These are phyloP conservation scores for Balansia obtecta DNA, from an alignment of 2,329 filamentous ascomycete species.

Conservation along the genomic window DNA sequence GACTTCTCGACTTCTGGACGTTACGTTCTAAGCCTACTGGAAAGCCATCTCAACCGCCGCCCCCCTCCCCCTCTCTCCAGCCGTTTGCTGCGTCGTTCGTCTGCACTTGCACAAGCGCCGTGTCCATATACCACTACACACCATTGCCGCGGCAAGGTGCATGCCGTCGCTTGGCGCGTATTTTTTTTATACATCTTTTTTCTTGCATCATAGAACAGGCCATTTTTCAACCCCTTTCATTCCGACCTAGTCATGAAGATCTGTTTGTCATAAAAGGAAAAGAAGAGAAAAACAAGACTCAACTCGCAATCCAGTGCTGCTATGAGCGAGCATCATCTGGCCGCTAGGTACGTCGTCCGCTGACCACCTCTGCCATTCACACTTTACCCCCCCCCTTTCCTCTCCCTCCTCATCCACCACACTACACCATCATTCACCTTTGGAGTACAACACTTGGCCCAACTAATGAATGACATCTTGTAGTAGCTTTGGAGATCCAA, in stretches of 20 bases:
- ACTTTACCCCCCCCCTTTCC: too few relatives aligned
- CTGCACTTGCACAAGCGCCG: neutral
- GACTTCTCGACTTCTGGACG: too few relatives aligned
- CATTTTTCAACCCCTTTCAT: neutral
- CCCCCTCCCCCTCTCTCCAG: neutral
- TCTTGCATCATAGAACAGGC: slow-evolving; percentile 1
- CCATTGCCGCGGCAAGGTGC: neutral
- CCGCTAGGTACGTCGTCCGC: slow-evolving; percentile 35
- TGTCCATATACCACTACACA: neutral
- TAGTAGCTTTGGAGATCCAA: slow-evolving; percentile 49
- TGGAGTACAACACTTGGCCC: slow-evolving; percentile 15
- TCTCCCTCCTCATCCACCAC: slow-evolving; percentile 7
- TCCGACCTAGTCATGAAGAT: slow-evolving; percentile 9
- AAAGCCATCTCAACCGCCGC: neutral
- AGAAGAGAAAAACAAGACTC: too few relatives aligned
- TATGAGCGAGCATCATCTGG: slow-evolving; percentile 51
- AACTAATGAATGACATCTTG: slow-evolving; percentile 18
- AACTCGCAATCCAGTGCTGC: slow-evolving; percentile 24
- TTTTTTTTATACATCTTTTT: too few relatives aligned
- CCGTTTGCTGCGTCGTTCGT: neutral
- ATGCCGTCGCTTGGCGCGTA: neutral
- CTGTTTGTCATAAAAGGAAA: slow-evolving; percentile 7
- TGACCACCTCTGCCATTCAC: slow-evolving; percentile 4
- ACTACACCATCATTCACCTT: slow-evolving; percentile 1
- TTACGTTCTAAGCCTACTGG: neutral